Evolutionary conservation across 1,139 yeast genomes (phyloP), one percentile per base, ranked within the genome.

Genomic region (Hyphopichia fennica): DNA sequence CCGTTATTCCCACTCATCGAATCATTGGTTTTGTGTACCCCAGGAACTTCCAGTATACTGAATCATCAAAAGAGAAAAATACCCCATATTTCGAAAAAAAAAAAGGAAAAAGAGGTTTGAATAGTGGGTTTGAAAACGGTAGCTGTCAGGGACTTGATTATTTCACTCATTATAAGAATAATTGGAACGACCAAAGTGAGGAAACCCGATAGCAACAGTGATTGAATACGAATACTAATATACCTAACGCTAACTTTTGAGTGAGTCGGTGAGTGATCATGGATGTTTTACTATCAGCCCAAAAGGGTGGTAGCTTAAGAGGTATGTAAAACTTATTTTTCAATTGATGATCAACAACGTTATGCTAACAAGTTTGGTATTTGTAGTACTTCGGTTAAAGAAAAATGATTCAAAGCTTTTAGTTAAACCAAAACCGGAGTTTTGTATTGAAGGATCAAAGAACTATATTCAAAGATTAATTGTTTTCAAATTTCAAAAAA

Each of bases 211-310:
- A n/a, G n/a, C n/a, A n/a, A n/a, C n/a, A n/a, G n/a, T n/a, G 11
- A 7, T 25, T 25, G 13, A n/a, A 25, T 25, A 25, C 28, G 28
- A 25, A 25, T 25, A 25, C 28, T 7, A 7, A n/a, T n/a, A n/a
- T n/a, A n/a, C n/a, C n/a, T n/a, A n/a, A n/a, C n/a, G n/a, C 11
- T 25, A 25, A 25, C 4, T 25, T 25, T 25, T 11, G 23, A 20
- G 9, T 5, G 11, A 25, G 11, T 9, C 8, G 13, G 9, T 25
- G 13, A 28, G 17, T n/a, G 31, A 28, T 5, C 20, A 16, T 56
- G 58, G 54, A 56, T 42, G 46, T 57, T 44, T 43, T 57, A 41
- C 46, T 57, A 38, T 55, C 60, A 37, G 47, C 54, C 42, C 59
- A 55, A 42, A 44, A 45, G 30, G 47, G 44, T 39, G 62, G 58